Base-by-base conservation (phyloP, 2,329 filamentous ascomycete genomes). In the Aureobasidium mangrovei region DNA sequence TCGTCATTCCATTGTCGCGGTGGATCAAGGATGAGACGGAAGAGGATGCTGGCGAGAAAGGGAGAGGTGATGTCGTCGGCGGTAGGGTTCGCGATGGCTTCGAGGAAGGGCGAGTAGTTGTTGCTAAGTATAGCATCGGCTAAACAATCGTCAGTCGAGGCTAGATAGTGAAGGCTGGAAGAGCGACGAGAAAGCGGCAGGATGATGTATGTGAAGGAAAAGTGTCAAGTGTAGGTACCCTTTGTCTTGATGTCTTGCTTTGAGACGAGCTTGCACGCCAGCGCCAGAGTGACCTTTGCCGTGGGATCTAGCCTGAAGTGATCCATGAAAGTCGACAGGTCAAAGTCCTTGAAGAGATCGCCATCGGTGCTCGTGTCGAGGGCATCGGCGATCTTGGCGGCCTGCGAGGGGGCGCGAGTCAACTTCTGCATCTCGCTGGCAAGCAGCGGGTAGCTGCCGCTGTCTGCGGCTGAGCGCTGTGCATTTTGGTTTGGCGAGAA, bases 321-420 rank as follows among this genome's bases (percentile, higher is more conserved):
- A 60, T 95, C 87, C 77, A 97, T 84, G 67, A 98, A 97, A 2
- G 86, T 88, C 2, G 88, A 86, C n/a, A 98, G 79, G 67, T 98
- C 91, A 64, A 98, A 96, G 67, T 97, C 91, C 56, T 90, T 86
- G 69, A 95, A 96, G 57, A 95, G 82, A 63, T 98, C 91, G 63
- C 93, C 90, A 61, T 93, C 91, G 24, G 84, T 88, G 24, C 33
- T 51, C 1, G 84, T 85, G 70, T 96, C 91, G 67, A 98, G 86
- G 24, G 91, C 87, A 69, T 97, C 91, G 57, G 91, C 91, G 66
- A 98, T 95, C 72, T 89, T 94, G 63, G 82, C 80, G 48, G 91
- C 87, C 73, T 96, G 89, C 55, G 90, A 82, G 51, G 82, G 77
- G 68, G 95, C 87, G 58, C 83, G 82, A 47, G 84, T 80, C 60